Percentiles rank a stretch among this genome's conserved stretches.
Conservation (phyloP, 345 rosid species). For the Aethionema arabicum region DNA sequence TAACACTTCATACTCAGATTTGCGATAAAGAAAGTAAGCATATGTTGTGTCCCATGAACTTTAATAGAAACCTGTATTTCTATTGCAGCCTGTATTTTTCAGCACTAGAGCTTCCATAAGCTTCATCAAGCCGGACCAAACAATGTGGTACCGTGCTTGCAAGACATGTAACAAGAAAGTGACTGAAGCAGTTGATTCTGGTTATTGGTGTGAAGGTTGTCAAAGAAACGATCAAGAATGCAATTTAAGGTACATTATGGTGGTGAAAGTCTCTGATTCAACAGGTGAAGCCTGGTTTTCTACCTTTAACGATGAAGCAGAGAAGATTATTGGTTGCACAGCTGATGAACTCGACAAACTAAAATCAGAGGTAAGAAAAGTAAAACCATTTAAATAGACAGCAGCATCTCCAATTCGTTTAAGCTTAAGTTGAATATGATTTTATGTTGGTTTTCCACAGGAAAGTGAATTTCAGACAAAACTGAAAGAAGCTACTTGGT, state of each 20-base stretch:
- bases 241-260: constrained; percentile 86
- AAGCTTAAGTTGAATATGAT: neutral
- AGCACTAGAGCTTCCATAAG: constrained; percentile 66
- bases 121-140: constrained; percentile 80
- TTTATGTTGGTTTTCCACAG: constrained; percentile 9
- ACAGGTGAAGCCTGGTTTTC: constrained; percentile 85
- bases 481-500: constrained; percentile 81
- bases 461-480: constrained; percentile 61
- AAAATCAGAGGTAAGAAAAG: constrained; percentile 55
- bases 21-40: constrained; percentile 8
- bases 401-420: neutral
- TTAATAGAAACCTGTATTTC: constrained; percentile 5
- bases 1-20: neutral
- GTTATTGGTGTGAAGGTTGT: constrained; percentile 96
- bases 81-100: constrained; percentile 74
- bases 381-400: neutral
- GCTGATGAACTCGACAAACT: constrained; percentile 77
- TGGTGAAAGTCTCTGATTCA: constrained; percentile 64
- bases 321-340: constrained; percentile 71
- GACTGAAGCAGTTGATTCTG: constrained; percentile 79
- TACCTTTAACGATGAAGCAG: constrained; percentile 79
- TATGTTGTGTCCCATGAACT: neutral
- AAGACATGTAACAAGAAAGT: constrained; percentile 95
- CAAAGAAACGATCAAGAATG: constrained; percentile 84
- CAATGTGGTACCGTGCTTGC: constrained; percentile 98